Evolutionary conservation across 805 yeast genomes (phyloP).

Genomic region (Lipomyces starkeyi): DNA sequence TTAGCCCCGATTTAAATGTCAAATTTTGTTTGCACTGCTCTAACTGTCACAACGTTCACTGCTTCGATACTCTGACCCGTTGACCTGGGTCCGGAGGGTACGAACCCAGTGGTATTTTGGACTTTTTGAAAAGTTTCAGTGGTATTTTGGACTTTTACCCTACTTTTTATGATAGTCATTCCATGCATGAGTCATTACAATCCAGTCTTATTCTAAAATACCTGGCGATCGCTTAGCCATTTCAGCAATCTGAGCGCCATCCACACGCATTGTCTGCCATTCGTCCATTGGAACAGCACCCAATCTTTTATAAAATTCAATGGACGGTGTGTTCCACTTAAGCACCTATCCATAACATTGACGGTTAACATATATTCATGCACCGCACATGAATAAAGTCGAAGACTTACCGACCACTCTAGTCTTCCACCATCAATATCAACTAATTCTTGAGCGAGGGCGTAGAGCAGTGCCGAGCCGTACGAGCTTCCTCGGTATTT

Average conservation of each 20-base stretch:
- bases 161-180: not conserved
- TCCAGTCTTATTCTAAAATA: not conserved
- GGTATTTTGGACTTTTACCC: too few relatives aligned
- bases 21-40: too few relatives aligned
- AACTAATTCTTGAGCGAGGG: conserved; percentile 34
- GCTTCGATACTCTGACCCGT: too few relatives aligned
- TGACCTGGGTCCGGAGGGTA: too few relatives aligned
- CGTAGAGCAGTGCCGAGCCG: conserved; percentile 34
- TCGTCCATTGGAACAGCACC: conserved; percentile 35
- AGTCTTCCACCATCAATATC: conserved; percentile 35
- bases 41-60: too few relatives aligned
- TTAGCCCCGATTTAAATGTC: too few relatives aligned
- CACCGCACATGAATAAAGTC: not conserved
- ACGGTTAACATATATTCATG: not conserved
- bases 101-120: too few relatives aligned
- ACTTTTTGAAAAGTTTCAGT: too few relatives aligned
- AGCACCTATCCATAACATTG: conserved; percentile 22
- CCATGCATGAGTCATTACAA: not conserved
- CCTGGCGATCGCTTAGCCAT: conserved; percentile 30
- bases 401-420: conserved; percentile 36
- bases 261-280: conserved; percentile 38
- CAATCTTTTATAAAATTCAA: conserved; percentile 32
- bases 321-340: conserved; percentile 38
- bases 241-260: conserved; percentile 27
- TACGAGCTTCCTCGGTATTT: conserved; percentile 22